These are phyloP conservation scores for Myriosclerotinia duriaeana DNA, from an alignment of 2,329 filamentous ascomycete species.

Conservation along the genomic window DNA sequence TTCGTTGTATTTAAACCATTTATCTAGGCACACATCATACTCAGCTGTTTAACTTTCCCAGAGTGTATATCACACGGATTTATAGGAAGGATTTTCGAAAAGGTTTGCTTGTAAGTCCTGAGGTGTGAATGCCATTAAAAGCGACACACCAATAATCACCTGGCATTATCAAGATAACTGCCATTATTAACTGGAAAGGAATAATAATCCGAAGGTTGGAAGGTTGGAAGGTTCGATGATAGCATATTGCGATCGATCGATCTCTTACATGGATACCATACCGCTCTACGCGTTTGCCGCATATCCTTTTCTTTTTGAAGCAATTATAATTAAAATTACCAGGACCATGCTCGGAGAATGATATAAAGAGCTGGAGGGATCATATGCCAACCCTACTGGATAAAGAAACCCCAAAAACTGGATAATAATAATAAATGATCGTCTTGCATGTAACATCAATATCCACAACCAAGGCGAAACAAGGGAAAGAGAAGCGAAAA, in stretches of 20 bases:
- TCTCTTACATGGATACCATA: slow-evolving; percentile 7
- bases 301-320: slow-evolving; percentile 6
- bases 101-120: background rate
- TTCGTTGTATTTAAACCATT: background rate
- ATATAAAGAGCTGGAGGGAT: background rate
- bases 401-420: background rate
- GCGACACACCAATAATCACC: background rate
- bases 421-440: slow-evolving; percentile 10
- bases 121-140: background rate
- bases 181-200: too few relatives aligned
- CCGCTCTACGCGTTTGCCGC: background rate
- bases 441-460: background rate
- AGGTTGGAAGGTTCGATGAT: background rate
- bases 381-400: background rate
- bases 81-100: background rate
- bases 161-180: background rate
- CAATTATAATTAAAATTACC: background rate
- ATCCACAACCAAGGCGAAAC: slow-evolving; percentile 10
- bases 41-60: background rate
- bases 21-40: slow-evolving; percentile 9
- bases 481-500: background rate
- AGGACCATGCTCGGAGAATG: background rate
- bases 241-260: slow-evolving; percentile 9
- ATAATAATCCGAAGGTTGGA: too few relatives aligned
- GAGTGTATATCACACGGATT: background rate